Percentiles rank a stretch among this genome's conserved stretches.
Conservation (phyloP, 2,329 filamentous ascomycete genomes). For the Fusarium euwallaceae region DNA sequence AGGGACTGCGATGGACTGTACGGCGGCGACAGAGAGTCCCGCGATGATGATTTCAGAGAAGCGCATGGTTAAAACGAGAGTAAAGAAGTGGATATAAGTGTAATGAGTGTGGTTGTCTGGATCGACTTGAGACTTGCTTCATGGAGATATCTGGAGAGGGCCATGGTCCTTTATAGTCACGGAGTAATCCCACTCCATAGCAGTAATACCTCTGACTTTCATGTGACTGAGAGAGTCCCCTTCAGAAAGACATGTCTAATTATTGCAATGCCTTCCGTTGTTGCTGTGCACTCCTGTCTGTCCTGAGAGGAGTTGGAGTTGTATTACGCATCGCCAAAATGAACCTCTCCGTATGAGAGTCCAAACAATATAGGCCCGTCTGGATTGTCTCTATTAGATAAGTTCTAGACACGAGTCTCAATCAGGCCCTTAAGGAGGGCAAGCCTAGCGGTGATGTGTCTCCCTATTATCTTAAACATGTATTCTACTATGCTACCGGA, state of each 20-base stretch:
- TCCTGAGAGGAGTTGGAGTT: neutral
- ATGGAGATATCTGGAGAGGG: neutral
- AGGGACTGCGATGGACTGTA: neutral
- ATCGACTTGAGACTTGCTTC: neutral
- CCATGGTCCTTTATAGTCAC: neutral
- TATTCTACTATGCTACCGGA: rapidly evolving
- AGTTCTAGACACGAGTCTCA: neutral
- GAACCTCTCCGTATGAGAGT: neutral
- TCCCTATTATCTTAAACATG: neutral
- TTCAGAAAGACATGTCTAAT: neutral
- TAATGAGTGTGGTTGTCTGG: neutral
- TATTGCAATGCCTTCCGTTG: neutral
- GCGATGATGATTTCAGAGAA: neutral
- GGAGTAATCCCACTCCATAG: neutral
- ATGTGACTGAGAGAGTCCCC: neutral
- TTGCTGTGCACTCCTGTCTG: neutral
- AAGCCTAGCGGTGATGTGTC: neutral
- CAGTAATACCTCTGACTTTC: neutral
- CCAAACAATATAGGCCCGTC: rapidly evolving
- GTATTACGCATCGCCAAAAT: neutral
- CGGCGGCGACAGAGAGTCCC: neutral
- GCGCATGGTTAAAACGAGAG: neutral
- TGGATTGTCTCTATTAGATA: neutral
- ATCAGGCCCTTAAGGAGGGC: neutral
- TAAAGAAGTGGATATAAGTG: neutral